These are phyloP conservation scores for Leccinum ochraceum DNA, from an alignment of 768 basidiomycete genomes.

Conservation along the genomic window DNA sequence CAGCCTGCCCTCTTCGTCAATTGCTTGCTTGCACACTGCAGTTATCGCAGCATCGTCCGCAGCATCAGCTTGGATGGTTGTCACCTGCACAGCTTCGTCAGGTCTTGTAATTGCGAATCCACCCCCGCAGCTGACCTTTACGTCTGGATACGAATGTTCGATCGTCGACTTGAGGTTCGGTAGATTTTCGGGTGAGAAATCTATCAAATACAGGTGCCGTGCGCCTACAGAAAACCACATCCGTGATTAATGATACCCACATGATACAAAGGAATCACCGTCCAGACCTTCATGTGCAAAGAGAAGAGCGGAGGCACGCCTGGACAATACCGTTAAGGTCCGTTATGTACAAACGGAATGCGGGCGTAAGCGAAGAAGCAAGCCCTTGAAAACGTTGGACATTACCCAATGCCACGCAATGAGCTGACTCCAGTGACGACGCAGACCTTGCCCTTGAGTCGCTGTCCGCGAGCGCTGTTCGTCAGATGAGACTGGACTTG, in stretches of 20 bases:
- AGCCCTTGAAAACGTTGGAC: conserved; percentile 11
- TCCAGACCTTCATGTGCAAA: conserved; percentile 78
- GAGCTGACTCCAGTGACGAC: conserved; percentile 89
- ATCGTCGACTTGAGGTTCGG: conserved; percentile 72
- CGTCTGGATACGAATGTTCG: conserved; percentile 65
- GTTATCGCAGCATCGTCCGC: conserved; percentile 73
- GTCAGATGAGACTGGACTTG: conserved; percentile 70
- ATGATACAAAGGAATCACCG: conserved; percentile 1
- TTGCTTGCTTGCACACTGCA: conserved; percentile 65
- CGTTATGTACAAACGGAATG: conserved; percentile 3
- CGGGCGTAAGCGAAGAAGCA: conserved; percentile 14
- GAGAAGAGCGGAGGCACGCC: conserved; percentile 68
- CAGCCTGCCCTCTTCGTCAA: conserved; percentile 80
- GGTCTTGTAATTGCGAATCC: conserved; percentile 2
- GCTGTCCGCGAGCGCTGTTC: conserved; percentile 48
- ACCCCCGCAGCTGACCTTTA: conserved; percentile 54
- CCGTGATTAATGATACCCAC: conserved; percentile 5
- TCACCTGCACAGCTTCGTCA: conserved; percentile 58
- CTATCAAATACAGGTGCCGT: conserved; percentile 74
- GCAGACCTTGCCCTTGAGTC: conserved; percentile 77
- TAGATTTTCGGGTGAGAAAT: conserved; percentile 66
- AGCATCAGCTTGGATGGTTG: conserved; percentile 77
- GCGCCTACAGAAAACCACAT: conserved; percentile 51
- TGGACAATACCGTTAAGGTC: conserved; percentile 28
- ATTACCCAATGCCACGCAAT: conserved; percentile 83